phyloP scores from a whole-genome alignment of 257 asterid species.

The Solanum medicagineum region DNA sequence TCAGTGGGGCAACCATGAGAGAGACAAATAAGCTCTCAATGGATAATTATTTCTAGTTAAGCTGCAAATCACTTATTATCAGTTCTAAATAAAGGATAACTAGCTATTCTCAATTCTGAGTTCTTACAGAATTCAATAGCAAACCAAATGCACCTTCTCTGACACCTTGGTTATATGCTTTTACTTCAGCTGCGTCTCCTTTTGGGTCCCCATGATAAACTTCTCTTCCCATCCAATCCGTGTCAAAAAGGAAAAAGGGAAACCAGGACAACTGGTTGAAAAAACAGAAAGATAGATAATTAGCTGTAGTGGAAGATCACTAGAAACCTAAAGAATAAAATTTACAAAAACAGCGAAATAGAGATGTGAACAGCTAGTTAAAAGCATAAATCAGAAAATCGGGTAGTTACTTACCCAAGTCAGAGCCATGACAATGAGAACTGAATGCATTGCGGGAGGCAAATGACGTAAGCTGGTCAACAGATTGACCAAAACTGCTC shows the following conservation, averaged over 20 bases:
- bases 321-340: neutral
- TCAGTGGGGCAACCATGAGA: neutral
- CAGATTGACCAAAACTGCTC: slow-evolving; percentile 91
- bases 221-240: slow-evolving; percentile 99
- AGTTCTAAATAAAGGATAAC: slow-evolving; percentile 6
- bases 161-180: slow-evolving; percentile 90
- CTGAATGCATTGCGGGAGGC: slow-evolving; percentile 96
- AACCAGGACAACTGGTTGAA: slow-evolving; percentile 82
- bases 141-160: slow-evolving; percentile 99
- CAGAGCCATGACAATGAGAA: slow-evolving; percentile 93
- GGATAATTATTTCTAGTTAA: neutral
- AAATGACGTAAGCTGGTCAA: slow-evolving; percentile 91
- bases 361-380: neutral
- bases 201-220: slow-evolving; percentile 95
- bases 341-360: neutral
- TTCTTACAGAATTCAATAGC: slow-evolving; percentile 99
- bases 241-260: slow-evolving; percentile 94
- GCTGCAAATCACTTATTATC: neutral
- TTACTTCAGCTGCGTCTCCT: slow-evolving; percentile 55
- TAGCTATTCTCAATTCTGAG: slow-evolving; percentile 39
- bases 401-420: slow-evolving; percentile 59
- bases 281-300: neutral
- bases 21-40: neutral
- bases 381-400: neutral
- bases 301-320: neutral